Evolutionary conservation across 345 rosid genomes (phyloP).

Genomic region (Gossypium stocksii): DNA sequence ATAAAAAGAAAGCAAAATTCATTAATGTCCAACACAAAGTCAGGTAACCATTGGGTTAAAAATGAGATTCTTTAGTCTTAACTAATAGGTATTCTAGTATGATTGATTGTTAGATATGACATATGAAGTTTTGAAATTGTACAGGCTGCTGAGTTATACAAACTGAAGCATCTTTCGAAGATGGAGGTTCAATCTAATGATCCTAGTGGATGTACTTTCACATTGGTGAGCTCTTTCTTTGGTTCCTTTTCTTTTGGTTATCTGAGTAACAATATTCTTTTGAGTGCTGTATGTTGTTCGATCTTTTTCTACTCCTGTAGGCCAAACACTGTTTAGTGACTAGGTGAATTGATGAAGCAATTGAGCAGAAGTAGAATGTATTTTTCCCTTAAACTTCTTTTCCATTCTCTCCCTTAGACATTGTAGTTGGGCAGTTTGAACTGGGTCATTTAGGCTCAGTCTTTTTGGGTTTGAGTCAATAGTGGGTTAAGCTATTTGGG

Average conservation of each 20-base stretch:
- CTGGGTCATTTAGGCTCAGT: not conserved
- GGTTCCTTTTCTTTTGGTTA: not conserved
- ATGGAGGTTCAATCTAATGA: constrained; percentile 93
- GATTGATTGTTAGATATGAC: not conserved
- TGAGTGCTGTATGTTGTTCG: constrained; percentile 13
- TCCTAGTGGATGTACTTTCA: constrained; percentile 96
- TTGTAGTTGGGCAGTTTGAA: not conserved
- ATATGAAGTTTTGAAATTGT: constrained; percentile 19
- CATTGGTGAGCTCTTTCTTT: constrained; percentile 52
- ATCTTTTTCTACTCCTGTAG: not conserved
- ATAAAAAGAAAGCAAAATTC: not conserved
- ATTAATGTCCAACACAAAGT: not conserved
- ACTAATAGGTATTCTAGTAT: not conserved
- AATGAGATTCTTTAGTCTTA: constrained; percentile 4
- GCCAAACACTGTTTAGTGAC: not conserved
- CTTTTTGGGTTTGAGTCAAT: not conserved
- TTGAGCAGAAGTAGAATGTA: constrained; percentile 14
- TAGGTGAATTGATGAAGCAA: constrained; percentile 17
- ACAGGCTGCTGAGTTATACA: constrained; percentile 92
- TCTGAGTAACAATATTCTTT: constrained; percentile 2
- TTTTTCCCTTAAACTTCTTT: not conserved
- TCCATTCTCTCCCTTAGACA: not conserved
- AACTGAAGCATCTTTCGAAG: constrained; percentile 90
- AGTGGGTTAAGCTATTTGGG: not conserved
- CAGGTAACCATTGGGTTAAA: not conserved